Percentiles rank a stretch among this genome's conserved stretches.
Evolutionary conservation across 805 yeast species (phyloP).

Genomic region (Metschnikowia arizonensis): DNA sequence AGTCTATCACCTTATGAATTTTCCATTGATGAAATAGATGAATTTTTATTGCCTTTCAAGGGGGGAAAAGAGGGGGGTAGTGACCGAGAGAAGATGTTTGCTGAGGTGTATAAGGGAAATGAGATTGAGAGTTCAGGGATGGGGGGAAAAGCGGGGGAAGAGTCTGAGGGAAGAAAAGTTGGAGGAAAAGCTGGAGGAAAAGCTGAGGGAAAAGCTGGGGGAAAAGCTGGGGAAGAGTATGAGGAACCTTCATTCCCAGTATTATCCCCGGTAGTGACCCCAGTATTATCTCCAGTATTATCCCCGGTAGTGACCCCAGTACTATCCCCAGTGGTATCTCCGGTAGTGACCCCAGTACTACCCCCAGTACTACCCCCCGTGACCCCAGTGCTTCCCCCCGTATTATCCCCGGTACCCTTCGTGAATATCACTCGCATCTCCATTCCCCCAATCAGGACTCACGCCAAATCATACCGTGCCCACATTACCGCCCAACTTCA

Average conservation of each 20-base stretch:
- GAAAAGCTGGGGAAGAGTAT: too few species aligned
- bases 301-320: too few species aligned
- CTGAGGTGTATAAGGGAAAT: neutral
- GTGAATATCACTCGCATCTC: too few species aligned
- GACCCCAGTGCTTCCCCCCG: too few species aligned
- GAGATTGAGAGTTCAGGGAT: neutral
- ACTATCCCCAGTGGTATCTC: neutral
- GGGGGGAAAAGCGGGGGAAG: neutral
- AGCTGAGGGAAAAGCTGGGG: too few species aligned
- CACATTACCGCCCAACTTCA: neutral
- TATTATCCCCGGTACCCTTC: too few species aligned
- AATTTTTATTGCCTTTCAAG: neutral
- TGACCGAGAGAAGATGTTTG: neutral
- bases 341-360: neutral
- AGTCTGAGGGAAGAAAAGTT: neutral
- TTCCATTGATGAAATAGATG: neutral
- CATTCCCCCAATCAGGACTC: neutral
- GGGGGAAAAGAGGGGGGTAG: neutral
- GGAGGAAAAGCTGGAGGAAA: too few species aligned
- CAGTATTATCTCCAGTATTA: too few species aligned
- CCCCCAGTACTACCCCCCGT: too few species aligned
- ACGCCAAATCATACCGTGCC: neutral
- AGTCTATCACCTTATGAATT: neutral
- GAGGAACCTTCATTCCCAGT: too few species aligned
- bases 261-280: too few species aligned